phyloP scores from a whole-genome alignment of 495 filamentous ascomycete species.

The Hypoxylon perforatum region DNA sequence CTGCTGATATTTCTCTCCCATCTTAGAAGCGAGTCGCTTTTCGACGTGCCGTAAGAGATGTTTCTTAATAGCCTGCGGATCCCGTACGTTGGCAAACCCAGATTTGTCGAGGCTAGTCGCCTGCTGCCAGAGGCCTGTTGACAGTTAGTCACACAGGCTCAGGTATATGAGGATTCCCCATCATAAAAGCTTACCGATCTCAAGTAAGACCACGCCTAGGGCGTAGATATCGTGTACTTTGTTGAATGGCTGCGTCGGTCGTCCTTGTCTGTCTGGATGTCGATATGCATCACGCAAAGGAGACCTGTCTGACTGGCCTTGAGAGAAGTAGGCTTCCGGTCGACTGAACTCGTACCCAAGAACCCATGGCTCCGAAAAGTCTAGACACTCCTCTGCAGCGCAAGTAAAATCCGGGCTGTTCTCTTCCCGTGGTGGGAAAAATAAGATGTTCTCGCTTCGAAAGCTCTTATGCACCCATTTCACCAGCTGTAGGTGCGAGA shows the following conservation, averaged over 20 bases:
- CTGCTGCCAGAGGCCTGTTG: slow-evolving; percentile 32
- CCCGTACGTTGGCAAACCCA: slow-evolving; percentile 34
- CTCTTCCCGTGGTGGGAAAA: slow-evolving; percentile 39
- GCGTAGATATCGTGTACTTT: slow-evolving; percentile 52
- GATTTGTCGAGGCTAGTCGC: slow-evolving; percentile 45
- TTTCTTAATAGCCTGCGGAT: slow-evolving; percentile 43
- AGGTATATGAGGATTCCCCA: not conserved
- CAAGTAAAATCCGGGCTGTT: not conserved
- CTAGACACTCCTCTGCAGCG: not conserved
- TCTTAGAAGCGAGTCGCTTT: slow-evolving; percentile 36
- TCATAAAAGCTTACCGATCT: slow-evolving; percentile 40
- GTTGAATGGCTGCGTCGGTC: slow-evolving; percentile 38
- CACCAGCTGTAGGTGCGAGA: slow-evolving; percentile 46
- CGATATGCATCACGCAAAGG: slow-evolving; percentile 44
- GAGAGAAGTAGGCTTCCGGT: slow-evolving; percentile 40
- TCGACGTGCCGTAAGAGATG: slow-evolving; percentile 46
- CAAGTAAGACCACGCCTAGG: slow-evolving; percentile 45
- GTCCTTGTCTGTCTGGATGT: slow-evolving; percentile 46
- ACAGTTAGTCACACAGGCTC: not conserved
- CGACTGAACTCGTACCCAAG: slow-evolving; percentile 49
- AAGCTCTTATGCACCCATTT: slow-evolving; percentile 52
- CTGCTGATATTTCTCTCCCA: slow-evolving; percentile 46
- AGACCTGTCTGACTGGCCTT: slow-evolving; percentile 32
- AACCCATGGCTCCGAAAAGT: slow-evolving; percentile 43
- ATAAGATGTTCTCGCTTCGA: slow-evolving; percentile 47